Evolutionary conservation across 805 yeast species (phyloP).

Genomic region (Ogataea polymorpha): DNA sequence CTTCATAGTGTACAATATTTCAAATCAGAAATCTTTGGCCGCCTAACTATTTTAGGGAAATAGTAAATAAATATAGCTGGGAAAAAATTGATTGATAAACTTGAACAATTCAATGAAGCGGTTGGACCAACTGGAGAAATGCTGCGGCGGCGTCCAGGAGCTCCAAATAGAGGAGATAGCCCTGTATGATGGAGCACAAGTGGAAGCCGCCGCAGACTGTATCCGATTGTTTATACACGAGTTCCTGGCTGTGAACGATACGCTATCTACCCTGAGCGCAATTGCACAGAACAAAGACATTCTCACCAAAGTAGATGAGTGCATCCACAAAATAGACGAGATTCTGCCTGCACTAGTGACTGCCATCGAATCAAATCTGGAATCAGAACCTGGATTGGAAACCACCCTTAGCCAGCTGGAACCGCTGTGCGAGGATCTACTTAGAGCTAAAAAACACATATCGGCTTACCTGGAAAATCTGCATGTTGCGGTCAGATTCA

Average conservation of each 20-base stretch:
- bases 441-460: conserved; percentile 28
- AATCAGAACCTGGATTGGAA: conserved; percentile 4
- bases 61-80: conserved; percentile 2
- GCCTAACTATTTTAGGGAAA: conserved; percentile 8
- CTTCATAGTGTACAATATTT: no score
- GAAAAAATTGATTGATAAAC: conserved; percentile 8
- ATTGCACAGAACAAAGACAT: conserved; percentile 1
- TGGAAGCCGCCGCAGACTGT: not conserved
- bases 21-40: not conserved
- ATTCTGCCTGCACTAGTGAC: not conserved
- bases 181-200: not conserved
- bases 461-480: conserved; percentile 32
- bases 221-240: not conserved
- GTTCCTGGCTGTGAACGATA: conserved; percentile 1
- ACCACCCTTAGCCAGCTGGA: conserved; percentile 18
- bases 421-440: conserved; percentile 31
- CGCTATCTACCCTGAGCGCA: conserved; percentile 1
- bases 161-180: not conserved
- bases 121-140: conserved; percentile 3
- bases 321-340: not conserved
- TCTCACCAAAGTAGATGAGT: not conserved
- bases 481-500: conserved; percentile 41
- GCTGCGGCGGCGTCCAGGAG: conserved; percentile 1
- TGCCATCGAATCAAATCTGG: conserved; percentile 26
- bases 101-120: conserved; percentile 5